phyloP scores from a whole-genome alignment of 2,329 filamentous ascomycete species.

The Coniochaeta ligniaria region DNA sequence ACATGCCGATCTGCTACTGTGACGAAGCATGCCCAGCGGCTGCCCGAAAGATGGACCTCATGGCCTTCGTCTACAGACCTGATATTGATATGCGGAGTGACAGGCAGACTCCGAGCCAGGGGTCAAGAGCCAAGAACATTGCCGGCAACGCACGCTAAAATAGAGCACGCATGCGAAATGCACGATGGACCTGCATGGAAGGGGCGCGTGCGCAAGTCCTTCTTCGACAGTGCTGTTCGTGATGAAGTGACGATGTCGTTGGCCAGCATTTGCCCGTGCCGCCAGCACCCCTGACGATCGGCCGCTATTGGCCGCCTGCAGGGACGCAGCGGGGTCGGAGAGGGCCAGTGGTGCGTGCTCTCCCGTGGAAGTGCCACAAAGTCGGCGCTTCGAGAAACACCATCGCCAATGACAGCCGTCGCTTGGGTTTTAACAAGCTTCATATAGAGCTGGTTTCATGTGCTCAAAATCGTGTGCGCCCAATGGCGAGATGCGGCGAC shows the following conservation, averaged over 20 bases:
- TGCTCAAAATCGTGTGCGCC: background rate
- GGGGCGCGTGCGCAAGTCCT: background rate
- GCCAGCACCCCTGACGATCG: background rate
- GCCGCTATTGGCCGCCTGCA: background rate
- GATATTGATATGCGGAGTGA: background rate
- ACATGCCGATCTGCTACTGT: background rate
- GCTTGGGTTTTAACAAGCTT: background rate
- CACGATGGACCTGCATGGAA: background rate
- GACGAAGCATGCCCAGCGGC: background rate
- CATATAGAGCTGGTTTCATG: background rate
- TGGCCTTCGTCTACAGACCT: background rate
- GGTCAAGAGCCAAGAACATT: background rate
- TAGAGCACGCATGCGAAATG: background rate
- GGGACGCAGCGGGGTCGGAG: background rate
- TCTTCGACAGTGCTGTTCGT: background rate
- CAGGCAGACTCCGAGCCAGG: background rate
- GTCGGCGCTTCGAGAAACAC: slow-evolving; percentile 2
- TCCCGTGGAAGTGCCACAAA: background rate
- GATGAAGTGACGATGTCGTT: background rate
- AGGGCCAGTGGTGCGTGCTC: background rate
- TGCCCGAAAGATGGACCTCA: background rate
- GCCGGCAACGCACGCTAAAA: background rate
- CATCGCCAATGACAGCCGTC: background rate
- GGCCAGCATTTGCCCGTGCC: background rate
- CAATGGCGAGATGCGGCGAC: background rate